These are phyloP conservation scores for Pichia cephalocereana DNA, from an alignment of 805 yeast genomes.

Conservation along the genomic window DNA sequence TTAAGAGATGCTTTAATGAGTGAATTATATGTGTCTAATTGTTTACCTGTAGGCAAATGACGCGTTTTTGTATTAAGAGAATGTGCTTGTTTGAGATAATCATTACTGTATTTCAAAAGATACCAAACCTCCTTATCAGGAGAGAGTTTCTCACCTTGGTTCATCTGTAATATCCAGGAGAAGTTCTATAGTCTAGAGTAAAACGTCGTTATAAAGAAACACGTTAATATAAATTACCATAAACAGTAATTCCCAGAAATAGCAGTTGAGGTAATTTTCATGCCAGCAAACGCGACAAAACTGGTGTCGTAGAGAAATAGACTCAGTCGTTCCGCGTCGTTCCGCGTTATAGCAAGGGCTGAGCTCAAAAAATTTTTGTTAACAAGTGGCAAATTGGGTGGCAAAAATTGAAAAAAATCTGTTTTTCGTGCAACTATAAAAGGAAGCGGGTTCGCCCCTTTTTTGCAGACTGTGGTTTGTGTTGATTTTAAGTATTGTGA, in stretches of 20 bases:
- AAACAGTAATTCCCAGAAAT: too few species aligned
- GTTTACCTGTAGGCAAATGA: neutral
- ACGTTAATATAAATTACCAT: too few species aligned
- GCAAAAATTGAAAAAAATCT: neutral
- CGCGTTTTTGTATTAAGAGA: neutral
- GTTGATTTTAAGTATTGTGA: too few species aligned
- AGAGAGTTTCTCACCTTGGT: neutral
- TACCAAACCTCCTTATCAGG: neutral
- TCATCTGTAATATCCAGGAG: too few species aligned
- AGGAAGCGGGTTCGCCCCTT: conserved; percentile 5
- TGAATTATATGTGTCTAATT: conserved; percentile 17
- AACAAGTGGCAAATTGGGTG: neutral
- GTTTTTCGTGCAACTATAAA: conserved; percentile 9
- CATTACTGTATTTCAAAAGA: neutral
- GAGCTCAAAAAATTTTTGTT: neutral
- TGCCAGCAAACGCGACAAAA: too few species aligned
- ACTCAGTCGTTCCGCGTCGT: neutral
- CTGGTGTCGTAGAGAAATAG: too few species aligned
- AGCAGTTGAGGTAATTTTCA: too few species aligned
- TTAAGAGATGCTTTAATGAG: conserved; percentile 30
- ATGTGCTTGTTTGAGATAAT: neutral
- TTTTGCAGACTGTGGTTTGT: too few species aligned
- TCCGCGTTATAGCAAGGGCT: neutral
- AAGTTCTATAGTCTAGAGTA: too few species aligned
- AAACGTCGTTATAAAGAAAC: too few species aligned